A percentile compares a stretch with the other conserved stretches of the same genome.
Conservation (phyloP, 2,329 filamentous ascomycete species). For the Aspergillus neotritici region DNA sequence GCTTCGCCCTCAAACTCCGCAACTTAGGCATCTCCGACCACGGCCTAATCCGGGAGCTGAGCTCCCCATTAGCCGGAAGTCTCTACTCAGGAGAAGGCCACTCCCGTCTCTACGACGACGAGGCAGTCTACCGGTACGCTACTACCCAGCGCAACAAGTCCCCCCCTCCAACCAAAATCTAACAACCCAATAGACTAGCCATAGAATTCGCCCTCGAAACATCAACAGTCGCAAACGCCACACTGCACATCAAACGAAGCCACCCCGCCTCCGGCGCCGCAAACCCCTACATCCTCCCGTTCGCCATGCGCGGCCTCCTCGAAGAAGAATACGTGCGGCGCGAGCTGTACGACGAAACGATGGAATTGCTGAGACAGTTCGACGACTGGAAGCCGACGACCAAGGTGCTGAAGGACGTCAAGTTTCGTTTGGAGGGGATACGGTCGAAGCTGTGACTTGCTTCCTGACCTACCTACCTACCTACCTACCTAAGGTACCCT, state of each 20-base stretch:
- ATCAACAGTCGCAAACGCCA: slow-evolving; percentile 46
- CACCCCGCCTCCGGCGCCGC: slow-evolving; percentile 37
- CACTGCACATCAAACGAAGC: slow-evolving; percentile 50
- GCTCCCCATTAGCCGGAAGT: slow-evolving; percentile 79
- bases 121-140: slow-evolving; percentile 69
- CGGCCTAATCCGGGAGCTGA: slow-evolving; percentile 85
- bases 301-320: slow-evolving; percentile 88
- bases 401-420: slow-evolving; percentile 91
- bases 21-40: slow-evolving; percentile 92
- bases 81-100: slow-evolving; percentile 91
- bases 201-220: slow-evolving; percentile 70
- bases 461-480: too few species aligned
- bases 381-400: slow-evolving; percentile 87
- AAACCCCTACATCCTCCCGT: slow-evolving; percentile 88
- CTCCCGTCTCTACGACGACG: slow-evolving; percentile 86
- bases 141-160: neutral
- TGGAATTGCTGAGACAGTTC: slow-evolving; percentile 75
- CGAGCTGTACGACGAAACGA: slow-evolving; percentile 70
- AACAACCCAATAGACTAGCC: slow-evolving; percentile 49
- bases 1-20: slow-evolving; percentile 86
- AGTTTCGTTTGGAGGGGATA: slow-evolving; percentile 87
- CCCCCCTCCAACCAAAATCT: neutral
- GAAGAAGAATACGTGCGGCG: slow-evolving; percentile 88
- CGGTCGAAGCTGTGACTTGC: slow-evolving; percentile 64
- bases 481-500: slow-evolving; percentile 4